Conservation (phyloP, 208 protist genomes). For the Trypanosoma boissoni region DNA sequence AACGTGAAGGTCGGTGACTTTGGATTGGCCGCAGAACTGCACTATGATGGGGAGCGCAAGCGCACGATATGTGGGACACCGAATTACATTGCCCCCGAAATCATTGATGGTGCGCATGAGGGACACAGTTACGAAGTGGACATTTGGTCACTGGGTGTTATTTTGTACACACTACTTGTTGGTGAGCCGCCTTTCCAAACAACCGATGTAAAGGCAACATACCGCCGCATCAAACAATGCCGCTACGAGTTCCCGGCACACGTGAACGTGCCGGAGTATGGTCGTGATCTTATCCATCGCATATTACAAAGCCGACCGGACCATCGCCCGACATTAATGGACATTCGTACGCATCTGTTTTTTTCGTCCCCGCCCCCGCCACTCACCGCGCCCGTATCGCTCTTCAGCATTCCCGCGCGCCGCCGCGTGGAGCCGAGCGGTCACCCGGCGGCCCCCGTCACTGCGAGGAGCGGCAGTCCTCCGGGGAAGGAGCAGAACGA, state of each 20-base stretch:
- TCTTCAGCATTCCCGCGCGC: conserved; percentile 37
- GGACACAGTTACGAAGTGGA: conserved; percentile 98
- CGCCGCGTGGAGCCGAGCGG: no score
- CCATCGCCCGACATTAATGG: conserved; percentile 79
- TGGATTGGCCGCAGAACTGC: conserved; percentile 90
- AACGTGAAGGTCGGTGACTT: conserved; percentile 96
- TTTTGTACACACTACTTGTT: conserved; percentile 97
- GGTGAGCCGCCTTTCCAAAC: conserved; percentile 98
- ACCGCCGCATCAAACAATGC: conserved; percentile 92
- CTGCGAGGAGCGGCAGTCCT: no score
- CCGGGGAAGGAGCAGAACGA: not conserved
- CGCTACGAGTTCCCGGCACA: conserved; percentile 91
- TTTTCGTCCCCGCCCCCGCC: conserved; percentile 63
- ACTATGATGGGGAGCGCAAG: conserved; percentile 93
- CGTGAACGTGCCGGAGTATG: conserved; percentile 56
- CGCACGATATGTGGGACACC: conserved; percentile 95
- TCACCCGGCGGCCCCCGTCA: no score
- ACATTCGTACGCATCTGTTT: conserved; percentile 90
- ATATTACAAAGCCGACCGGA: conserved; percentile 86
- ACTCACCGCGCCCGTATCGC: conserved; percentile 38
- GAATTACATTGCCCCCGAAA: conserved; percentile 96
- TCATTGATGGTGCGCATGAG: conserved; percentile 78
- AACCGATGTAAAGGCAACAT: conserved; percentile 94
- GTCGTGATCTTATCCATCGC: conserved; percentile 89
- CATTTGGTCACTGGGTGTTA: conserved; percentile 98